Percentiles rank a stretch among this genome's conserved stretches.
Conservation (phyloP, 2,329 filamentous ascomycete genomes). For the Dactylellina leptospora region DNA sequence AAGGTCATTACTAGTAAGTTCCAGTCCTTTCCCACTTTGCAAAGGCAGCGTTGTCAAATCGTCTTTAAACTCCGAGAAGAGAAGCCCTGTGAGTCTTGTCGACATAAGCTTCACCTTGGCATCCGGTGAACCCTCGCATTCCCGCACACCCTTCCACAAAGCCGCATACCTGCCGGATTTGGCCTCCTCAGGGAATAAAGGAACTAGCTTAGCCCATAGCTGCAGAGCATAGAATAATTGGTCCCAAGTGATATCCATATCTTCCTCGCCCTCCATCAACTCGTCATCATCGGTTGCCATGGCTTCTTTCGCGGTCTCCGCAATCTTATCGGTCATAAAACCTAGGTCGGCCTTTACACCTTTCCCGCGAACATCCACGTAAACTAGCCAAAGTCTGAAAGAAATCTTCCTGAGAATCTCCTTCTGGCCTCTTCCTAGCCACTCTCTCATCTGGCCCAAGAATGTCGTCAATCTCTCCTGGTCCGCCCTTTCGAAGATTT, state of each 20-base stretch:
- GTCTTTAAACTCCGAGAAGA: conserved; percentile 80
- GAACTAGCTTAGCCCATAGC: conserved; percentile 73
- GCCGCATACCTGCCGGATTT: conserved; percentile 69
- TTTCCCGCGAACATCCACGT: conserved; percentile 69
- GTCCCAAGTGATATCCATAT: conserved; percentile 71
- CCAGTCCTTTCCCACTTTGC: conserved; percentile 74
- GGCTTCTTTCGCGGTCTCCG: conserved; percentile 34
- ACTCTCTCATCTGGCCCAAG: conserved; percentile 74
- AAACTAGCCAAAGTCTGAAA: conserved; percentile 82
- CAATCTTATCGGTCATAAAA: conserved; percentile 38
- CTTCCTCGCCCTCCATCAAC: conserved; percentile 61
- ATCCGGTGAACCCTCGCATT: conserved; percentile 76
- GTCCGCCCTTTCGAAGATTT: conserved; percentile 80
- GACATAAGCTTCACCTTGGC: conserved; percentile 79
- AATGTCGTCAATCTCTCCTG: conserved; percentile 76
- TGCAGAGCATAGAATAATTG: conserved; percentile 77
- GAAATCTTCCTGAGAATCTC: conserved; percentile 75
- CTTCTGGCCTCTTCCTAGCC: conserved; percentile 80
- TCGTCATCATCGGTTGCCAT: conserved; percentile 59
- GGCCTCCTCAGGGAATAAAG: conserved; percentile 71
- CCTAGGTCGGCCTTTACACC: conserved; percentile 24
- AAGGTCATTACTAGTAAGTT: conserved; percentile 72
- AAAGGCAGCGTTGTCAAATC: conserved; percentile 70
- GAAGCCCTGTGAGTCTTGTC: conserved; percentile 76
- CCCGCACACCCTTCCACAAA: conserved; percentile 76